Base-by-base conservation (phyloP, 2,329 filamentous ascomycete genomes). In the Pseudogymnoascus destructans region DNA sequence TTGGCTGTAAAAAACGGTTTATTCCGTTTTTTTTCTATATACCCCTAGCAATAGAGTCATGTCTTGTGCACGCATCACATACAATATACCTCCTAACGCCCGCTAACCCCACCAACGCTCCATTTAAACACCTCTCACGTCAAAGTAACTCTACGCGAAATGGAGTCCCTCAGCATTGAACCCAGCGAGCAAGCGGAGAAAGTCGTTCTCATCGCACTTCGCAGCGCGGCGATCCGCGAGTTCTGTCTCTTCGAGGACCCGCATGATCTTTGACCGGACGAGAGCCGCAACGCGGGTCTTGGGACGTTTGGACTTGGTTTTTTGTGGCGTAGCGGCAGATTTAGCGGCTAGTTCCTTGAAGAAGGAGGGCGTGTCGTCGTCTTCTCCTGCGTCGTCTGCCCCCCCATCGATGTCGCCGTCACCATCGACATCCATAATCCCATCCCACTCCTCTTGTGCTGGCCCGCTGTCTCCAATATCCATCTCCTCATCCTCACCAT, bases 151-250 rank as follows among this genome's bases (percentile, higher is more conserved):
- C 36, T 55, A 90, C 62, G 81, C 86, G 70, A 97, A 97, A 74
- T 96, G 92, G 60, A 97, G 92, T 25, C 89, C 89, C 70, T 95
- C 89, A 64, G 89, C 82, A 70, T 96, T 95, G 72, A 96, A 95
- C 1, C 87, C 86, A 64, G 77, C 79, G 36, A 95, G 73, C 63
- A 96, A 71, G 65, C 84, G 85, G 69, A 98, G 73, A 69, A 96
- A 97, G 66, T 95, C 91, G 57, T 87, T 91, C 73, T 97, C 89
- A 67, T 96, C 90, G 67, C 90, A 95, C 75, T 93, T 85, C 61
- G 89, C 80, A 9, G 91, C 81, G 63, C 92, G 78, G 74, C 87
- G 89, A 61, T 95, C 89, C 2, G 84, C 85, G 58, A 97, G 76
- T 54, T 83, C 80, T 0, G 91, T 95, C 63, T 86, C 81, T 68